Evolutionary conservation across 768 basidiomycete genomes (phyloP).

Genomic region (Fomitopsis serialis): DNA sequence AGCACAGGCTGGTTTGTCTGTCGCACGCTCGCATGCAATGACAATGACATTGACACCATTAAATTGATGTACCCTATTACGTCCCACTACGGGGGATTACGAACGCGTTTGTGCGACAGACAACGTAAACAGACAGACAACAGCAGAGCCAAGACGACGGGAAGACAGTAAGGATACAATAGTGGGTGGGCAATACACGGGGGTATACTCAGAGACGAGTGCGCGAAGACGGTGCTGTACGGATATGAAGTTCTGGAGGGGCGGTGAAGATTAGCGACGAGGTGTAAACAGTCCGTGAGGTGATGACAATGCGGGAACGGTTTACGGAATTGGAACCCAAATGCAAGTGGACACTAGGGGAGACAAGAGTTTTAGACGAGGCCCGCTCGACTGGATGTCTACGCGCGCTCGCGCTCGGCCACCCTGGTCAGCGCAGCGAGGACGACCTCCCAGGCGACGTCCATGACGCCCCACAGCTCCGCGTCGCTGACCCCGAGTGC

Average conservation of each 20-base stretch:
- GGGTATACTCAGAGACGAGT: slow-evolving; percentile 8
- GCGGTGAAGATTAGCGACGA: not conserved
- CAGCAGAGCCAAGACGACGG: not conserved
- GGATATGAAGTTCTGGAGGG: not conserved
- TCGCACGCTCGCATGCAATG: no score
- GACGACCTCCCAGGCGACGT: slow-evolving; percentile 46
- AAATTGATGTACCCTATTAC: not conserved
- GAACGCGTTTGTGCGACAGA: not conserved
- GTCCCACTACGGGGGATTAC: not conserved
- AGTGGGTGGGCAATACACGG: slow-evolving; percentile 12
- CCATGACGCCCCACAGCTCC: slow-evolving; percentile 41
- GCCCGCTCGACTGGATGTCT: not conserved
- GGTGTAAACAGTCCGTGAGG: not conserved
- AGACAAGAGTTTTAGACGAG: not conserved
- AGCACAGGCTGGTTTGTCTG: no score
- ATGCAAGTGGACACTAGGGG: not conserved
- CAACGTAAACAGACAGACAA: not conserved
- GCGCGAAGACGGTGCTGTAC: not conserved
- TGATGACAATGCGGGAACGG: not conserved
- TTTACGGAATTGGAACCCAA: not conserved
- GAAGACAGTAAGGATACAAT: slow-evolving; percentile 16
- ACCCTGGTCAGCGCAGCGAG: slow-evolving; percentile 33
- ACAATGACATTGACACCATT: no score
- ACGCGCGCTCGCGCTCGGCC: slow-evolving; percentile 9
- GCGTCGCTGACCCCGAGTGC: slow-evolving; percentile 45